Conservation (phyloP, 2,329 filamentous ascomycete species). For the Alternaria conjuncta region DNA sequence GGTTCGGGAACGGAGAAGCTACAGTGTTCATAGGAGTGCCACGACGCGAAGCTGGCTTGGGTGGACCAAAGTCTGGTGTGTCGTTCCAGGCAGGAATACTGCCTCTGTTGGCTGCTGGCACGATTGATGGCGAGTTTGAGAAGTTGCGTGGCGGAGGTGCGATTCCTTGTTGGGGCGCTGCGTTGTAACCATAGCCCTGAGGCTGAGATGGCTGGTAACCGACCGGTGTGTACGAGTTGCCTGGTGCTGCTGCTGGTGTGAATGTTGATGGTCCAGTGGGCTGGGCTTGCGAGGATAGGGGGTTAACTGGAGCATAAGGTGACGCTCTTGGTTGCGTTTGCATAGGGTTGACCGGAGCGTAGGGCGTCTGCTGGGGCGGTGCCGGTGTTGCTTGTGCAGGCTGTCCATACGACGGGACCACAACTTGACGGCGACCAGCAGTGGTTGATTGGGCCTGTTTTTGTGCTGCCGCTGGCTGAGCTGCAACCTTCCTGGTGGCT, state of each 20-base stretch:
- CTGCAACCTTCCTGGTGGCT: constrained; percentile 71
- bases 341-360: constrained; percentile 38
- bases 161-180: constrained; percentile 52
- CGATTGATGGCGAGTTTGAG: constrained; percentile 67
- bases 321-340: constrained; percentile 30
- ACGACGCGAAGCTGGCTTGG: constrained; percentile 74
- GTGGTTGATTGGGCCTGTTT: constrained; percentile 49
- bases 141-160: constrained; percentile 70
- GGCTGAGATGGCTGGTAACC: constrained; percentile 61
- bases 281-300: constrained; percentile 39
- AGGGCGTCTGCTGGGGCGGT: constrained; percentile 27
- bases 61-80: constrained; percentile 75
- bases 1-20: constrained; percentile 75
- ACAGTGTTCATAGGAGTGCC: constrained; percentile 76
- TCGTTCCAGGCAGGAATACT: constrained; percentile 92
- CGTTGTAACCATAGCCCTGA: constrained; percentile 55
- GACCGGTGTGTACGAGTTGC: constrained; percentile 54
- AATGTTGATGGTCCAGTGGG: constrained; percentile 28
- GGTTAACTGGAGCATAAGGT: constrained; percentile 33
- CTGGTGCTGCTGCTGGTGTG: constrained; percentile 15
- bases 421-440: constrained; percentile 41
- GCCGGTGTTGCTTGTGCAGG: constrained; percentile 22
- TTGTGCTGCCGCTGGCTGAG: constrained; percentile 50
- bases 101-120: constrained; percentile 71
- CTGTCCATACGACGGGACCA: constrained; percentile 45